These are phyloP conservation scores for Penicillium sp. DNA, from an alignment of 2,329 filamentous ascomycete species.

Conservation along the genomic window DNA sequence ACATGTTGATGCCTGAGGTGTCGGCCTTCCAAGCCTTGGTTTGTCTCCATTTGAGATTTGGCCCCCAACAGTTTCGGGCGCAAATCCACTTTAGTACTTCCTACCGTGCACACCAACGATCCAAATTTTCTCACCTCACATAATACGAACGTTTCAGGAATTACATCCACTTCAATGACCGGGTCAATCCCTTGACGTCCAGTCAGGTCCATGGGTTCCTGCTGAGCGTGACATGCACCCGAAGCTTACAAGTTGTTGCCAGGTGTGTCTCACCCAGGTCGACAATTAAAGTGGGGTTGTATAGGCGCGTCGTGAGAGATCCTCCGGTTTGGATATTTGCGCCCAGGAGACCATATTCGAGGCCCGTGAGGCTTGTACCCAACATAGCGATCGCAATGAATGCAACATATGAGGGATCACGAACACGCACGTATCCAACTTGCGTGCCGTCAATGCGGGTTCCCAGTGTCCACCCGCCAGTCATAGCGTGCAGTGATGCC, in stretches of 20 bases:
- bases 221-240: slow-evolving; percentile 48
- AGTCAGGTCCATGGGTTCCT: slow-evolving; percentile 47
- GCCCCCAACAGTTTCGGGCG: slow-evolving; percentile 57
- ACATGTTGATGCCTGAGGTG: neutral
- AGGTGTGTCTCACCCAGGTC: slow-evolving; percentile 54
- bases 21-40: neutral
- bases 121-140: slow-evolving; percentile 50
- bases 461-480: slow-evolving; percentile 57
- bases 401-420: slow-evolving; percentile 37
- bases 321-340: slow-evolving; percentile 53
- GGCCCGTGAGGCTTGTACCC: slow-evolving; percentile 58
- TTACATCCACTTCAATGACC: slow-evolving; percentile 60
- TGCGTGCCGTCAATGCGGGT: slow-evolving; percentile 56
- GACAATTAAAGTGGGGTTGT: slow-evolving; percentile 54
- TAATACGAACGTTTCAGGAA: slow-evolving; percentile 54
- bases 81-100: slow-evolving; percentile 43
- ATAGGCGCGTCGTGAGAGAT: slow-evolving; percentile 57
- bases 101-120: slow-evolving; percentile 57
- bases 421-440: slow-evolving; percentile 58
- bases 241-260: slow-evolving; percentile 49
- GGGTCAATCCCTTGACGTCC: slow-evolving; percentile 56
- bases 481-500: slow-evolving; percentile 56
- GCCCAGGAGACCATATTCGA: slow-evolving; percentile 56
- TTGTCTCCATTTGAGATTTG: slow-evolving; percentile 45
- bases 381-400: slow-evolving; percentile 49